Percentiles rank a stretch among this genome's conserved stretches.
phyloP scores from a whole-genome alignment of 2,329 filamentous ascomycete genomes.

The Daldinia eschscholtzii region DNA sequence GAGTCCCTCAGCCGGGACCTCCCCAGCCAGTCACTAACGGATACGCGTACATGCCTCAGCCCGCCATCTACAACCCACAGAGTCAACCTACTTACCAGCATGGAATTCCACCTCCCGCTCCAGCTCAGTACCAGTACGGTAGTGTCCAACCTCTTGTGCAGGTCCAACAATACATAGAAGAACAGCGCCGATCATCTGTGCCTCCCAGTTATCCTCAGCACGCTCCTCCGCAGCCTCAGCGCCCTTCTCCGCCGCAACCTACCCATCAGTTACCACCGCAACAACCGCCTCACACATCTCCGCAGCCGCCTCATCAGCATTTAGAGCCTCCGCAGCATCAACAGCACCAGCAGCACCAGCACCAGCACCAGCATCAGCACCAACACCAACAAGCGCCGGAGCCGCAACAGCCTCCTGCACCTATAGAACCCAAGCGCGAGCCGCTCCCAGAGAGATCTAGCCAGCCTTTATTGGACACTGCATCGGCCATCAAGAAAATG shows the following conservation, averaged over 20 bases:
- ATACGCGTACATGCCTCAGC: constrained; percentile 87
- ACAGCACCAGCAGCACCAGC: constrained; percentile 26
- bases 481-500: constrained; percentile 69
- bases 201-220: constrained; percentile 75
- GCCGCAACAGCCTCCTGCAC: constrained; percentile 61
- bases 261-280: constrained; percentile 65
- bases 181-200: constrained; percentile 79
- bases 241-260: constrained; percentile 70
- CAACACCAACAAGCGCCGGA: constrained; percentile 52
- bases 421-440: constrained; percentile 65
- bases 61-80: constrained; percentile 84
- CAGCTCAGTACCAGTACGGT: constrained; percentile 55
- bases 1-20: constrained; percentile 74
- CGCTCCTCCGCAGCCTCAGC: constrained; percentile 62
- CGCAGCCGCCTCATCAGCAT: constrained; percentile 64
- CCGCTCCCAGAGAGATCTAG: constrained; percentile 61
- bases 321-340: constrained; percentile 54
- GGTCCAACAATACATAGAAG: constrained; percentile 80
- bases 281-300: constrained; percentile 62
- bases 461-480: constrained; percentile 64
- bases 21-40: constrained; percentile 74
- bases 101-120: constrained; percentile 51
- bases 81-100: constrained; percentile 60
- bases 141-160: constrained; percentile 59
- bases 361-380: constrained; percentile 9